Percentiles rank a stretch among this genome's conserved stretches.
phyloP scores from a whole-genome alignment of 2,329 filamentous ascomycete genomes.

The Chaetomiaceae sp. region DNA sequence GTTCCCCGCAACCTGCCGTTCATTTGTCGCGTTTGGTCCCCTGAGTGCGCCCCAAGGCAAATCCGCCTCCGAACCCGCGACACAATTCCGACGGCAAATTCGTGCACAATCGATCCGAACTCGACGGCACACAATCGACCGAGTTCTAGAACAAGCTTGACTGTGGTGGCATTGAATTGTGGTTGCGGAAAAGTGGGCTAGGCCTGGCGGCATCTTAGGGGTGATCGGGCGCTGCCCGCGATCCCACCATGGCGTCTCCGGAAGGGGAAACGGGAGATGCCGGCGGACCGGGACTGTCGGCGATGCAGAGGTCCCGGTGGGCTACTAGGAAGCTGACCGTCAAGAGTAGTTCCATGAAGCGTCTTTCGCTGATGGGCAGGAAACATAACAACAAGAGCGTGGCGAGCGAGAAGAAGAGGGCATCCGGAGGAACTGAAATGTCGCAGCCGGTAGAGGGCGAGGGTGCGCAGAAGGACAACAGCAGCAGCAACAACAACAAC shows the following conservation, averaged over 20 bases:
- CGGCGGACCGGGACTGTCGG: constrained; percentile 14
- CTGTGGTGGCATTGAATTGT: constrained; percentile 22
- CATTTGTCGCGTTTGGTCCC: background rate
- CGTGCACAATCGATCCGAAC: background rate
- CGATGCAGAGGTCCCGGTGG: constrained; percentile 79
- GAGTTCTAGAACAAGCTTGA: constrained; percentile 2
- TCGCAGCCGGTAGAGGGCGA: too few relatives aligned
- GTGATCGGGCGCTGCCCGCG: constrained; percentile 43
- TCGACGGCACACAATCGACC: constrained; percentile 5
- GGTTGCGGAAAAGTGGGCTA: constrained; percentile 31
- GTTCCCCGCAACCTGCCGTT: background rate
- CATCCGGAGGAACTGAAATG: constrained; percentile 39
- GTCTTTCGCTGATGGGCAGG: constrained; percentile 75
- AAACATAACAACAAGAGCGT: constrained; percentile 61
- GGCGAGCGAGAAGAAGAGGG: constrained; percentile 66
- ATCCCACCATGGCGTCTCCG: constrained; percentile 36
- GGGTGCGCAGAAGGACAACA: too few relatives aligned
- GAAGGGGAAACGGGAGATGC: constrained; percentile 25
- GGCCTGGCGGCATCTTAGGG: constrained; percentile 40
- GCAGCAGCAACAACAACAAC: too few relatives aligned
- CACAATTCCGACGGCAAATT: background rate
- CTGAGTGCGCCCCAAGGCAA: too few relatives aligned
- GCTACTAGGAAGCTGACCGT: constrained; percentile 84
- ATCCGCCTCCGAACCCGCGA: background rate
- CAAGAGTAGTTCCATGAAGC: constrained; percentile 71